Percentiles rank a stretch among this genome's conserved stretches.
Evolutionary conservation across 306 rosid species (phyloP).

Genomic region (Acacia acuminata): DNA sequence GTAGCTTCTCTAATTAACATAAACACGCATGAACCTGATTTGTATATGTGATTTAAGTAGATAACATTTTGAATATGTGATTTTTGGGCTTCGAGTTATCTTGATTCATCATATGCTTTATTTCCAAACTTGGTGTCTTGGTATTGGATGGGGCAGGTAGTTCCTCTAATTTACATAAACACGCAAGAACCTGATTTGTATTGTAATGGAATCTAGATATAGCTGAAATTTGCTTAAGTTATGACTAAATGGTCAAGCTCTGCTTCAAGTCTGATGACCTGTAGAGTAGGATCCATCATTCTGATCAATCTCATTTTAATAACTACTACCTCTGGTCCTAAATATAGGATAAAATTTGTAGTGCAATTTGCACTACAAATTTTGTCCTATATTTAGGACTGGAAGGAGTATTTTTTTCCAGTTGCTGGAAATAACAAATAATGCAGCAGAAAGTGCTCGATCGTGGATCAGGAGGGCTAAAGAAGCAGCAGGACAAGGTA

Average conservation of each 20-base stretch:
- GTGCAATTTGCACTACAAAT: no score
- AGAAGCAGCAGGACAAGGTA: constrained; percentile 79
- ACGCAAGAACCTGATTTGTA: background rate
- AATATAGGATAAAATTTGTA: no score
- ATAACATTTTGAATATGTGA: background rate
- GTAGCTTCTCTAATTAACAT: no score
- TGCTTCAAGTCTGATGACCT: constrained; percentile 7
- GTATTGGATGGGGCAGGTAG: constrained; percentile 4
- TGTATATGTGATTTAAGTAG: no score
- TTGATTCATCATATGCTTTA: background rate
- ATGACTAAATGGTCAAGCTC: constrained; percentile 5
- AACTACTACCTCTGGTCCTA: background rate
- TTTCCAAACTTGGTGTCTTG: constrained; percentile 7
- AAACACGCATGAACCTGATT: no score
- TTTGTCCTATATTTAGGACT: no score
- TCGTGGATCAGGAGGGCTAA: constrained; percentile 77
- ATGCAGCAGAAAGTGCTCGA: constrained; percentile 67
- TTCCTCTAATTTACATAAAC: constrained; percentile 14
- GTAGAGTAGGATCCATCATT: constrained; percentile 12
- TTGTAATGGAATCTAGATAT: constrained; percentile 22
- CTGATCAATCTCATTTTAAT: constrained; percentile 22
- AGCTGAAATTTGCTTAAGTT: constrained; percentile 4
- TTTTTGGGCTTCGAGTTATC: constrained; percentile 3
- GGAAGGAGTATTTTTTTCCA: constrained; percentile 34
- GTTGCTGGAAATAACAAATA: constrained; percentile 65